Percentiles rank a stretch among this genome's conserved stretches.
Conservation (phyloP, 306 rosid species). For the Lathyrus tuberosus region DNA sequence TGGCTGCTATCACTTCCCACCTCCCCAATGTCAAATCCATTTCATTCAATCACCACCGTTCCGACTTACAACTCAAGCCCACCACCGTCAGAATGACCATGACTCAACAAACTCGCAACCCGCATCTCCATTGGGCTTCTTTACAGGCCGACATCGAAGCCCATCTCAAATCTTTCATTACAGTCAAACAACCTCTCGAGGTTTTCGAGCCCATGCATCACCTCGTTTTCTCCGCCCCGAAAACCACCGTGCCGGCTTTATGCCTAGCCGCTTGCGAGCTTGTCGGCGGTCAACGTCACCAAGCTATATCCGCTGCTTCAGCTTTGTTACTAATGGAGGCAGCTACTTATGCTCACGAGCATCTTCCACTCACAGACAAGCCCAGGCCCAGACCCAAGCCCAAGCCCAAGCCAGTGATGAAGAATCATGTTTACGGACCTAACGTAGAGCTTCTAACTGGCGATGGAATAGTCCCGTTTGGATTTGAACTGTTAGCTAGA, state of each 20-base stretch:
- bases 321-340: constrained; percentile 55
- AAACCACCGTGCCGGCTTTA: constrained; percentile 59
- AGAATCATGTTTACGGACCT: constrained; percentile 24
- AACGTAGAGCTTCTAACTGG: constrained; percentile 55
- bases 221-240: constrained; percentile 48
- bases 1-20: no score
- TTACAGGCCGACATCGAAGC: constrained; percentile 57
- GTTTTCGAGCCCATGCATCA: constrained; percentile 73
- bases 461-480: constrained; percentile 58
- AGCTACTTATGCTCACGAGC: constrained; percentile 46
- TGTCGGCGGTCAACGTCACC: constrained; percentile 53
- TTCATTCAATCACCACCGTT: constrained; percentile 6
- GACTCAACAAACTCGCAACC: background rate
- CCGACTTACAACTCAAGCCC: constrained; percentile 26
- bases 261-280: constrained; percentile 76
- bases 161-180: constrained; percentile 56
- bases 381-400: constrained; percentile 32
- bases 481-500: constrained; percentile 51
- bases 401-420: constrained; percentile 19
- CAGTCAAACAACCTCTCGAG: constrained; percentile 52
- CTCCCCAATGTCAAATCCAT: no score
- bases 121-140: constrained; percentile 46
- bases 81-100: constrained; percentile 19
- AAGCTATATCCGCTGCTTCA: constrained; percentile 69
- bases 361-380: constrained; percentile 46